Conservation (phyloP, 1,284 basidiomycete species). For the Neonothopanus nambi region DNA sequence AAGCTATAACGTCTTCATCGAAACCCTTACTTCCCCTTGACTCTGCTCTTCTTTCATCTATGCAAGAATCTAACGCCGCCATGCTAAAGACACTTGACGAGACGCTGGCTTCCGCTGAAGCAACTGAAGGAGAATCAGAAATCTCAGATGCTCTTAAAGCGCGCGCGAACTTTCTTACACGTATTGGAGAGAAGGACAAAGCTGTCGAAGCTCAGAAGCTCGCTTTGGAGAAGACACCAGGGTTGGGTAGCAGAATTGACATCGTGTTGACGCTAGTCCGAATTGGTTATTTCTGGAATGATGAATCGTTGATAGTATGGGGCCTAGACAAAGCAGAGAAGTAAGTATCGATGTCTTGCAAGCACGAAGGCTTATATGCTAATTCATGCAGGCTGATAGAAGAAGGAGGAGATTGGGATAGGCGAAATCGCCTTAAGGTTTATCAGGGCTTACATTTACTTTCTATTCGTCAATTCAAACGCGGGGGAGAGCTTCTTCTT, state of each 20-base stretch:
- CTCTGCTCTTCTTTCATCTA: constrained; percentile 58
- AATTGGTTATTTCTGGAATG: constrained; percentile 90
- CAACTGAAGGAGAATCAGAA: constrained; percentile 93
- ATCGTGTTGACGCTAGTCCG: constrained; percentile 87
- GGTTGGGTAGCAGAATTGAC: constrained; percentile 92
- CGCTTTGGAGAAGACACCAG: constrained; percentile 91
- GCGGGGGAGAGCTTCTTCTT: constrained; percentile 65
- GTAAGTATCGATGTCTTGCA: constrained; percentile 44
- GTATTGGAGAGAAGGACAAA: constrained; percentile 90
- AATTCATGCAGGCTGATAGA: constrained; percentile 73
- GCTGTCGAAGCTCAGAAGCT: constrained; percentile 81
- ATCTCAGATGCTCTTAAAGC: constrained; percentile 86
- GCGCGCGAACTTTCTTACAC: constrained; percentile 85
- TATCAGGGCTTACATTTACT: constrained; percentile 89
- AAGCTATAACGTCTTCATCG: constrained; percentile 48
- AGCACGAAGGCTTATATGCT: not conserved
- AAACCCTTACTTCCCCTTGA: constrained; percentile 49
- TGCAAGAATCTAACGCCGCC: constrained; percentile 78
- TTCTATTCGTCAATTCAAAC: constrained; percentile 86
- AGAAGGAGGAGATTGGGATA: constrained; percentile 97
- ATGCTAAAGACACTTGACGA: constrained; percentile 80
- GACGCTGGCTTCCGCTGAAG: constrained; percentile 82
- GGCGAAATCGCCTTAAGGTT: constrained; percentile 94
- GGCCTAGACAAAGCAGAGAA: constrained; percentile 83
- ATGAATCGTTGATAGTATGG: constrained; percentile 72